Base-by-base conservation (phyloP, 208 protist genomes). In the Trypanosoma vivax region DNA sequence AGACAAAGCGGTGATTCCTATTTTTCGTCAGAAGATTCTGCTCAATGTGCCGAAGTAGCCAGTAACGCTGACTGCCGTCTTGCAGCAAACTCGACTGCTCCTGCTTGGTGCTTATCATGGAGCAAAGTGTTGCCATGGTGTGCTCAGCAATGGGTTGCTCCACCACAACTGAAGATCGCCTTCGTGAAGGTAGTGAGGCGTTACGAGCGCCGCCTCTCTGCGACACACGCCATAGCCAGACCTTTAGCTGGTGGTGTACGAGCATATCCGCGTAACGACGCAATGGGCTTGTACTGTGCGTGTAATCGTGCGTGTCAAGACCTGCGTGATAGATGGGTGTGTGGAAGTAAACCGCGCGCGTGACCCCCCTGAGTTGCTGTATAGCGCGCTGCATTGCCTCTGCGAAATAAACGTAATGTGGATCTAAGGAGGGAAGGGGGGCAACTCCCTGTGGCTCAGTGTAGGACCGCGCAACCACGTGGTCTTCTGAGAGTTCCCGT, bases 221-320 rank as follows among this genome's bases (percentile, higher is more conserved):
- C 23, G 45, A 49, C 19, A 25, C 56, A 31, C 39, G 34, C 74
- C 73, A 83, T 0, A 94, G 47, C 71, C 73, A 80, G 46, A 83
- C 73, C 60, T 95, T 95, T 13, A 95, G 72, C 50, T 95, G 88
- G 37, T 95, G 84, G 53, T 95, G 88, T 13, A 94, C 88, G 6
- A 94, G 62, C 88, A 94, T 94, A 59, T 94, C 88, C 1, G 88
- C 76, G 56, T 90, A 92, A 0, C 88, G 80, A 2, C 88, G 72
- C 33, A 94, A 70, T 14, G 88, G 88, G 31, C 75, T 86, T 14
- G 88, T 94, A 67, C 82, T 90, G 73, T 94, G 88, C 18, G 78
- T 72, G 70, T 94, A 94, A 60, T 81, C 58, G 27, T 52, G 63
- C 16, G 88, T 94, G 47, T 88, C 68, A 7, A 94, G 70, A 14